Base-by-base conservation (phyloP, 2,329 filamentous ascomycete species). In the Lecanicillium sp. region DNA sequence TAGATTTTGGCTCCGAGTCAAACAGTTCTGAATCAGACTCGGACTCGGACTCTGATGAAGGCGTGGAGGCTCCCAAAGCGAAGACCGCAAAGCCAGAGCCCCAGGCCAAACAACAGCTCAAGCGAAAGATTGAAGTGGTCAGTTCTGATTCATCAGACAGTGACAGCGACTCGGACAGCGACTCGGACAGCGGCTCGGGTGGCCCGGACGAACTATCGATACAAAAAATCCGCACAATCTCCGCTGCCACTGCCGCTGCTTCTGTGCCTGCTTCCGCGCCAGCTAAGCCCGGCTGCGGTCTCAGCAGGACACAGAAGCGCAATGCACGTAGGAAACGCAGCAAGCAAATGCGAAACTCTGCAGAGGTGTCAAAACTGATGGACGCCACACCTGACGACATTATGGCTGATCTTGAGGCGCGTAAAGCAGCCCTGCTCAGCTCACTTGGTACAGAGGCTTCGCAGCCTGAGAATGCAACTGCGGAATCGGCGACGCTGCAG, bases 251-350 rank as follows among this genome's bases (percentile, higher is more conserved):
- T 3, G 20, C 33, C 12, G 30, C 35, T 2, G 24, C 50, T 4
- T 15, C 19, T 9, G 24, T 55, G n/a, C 52, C 36, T 6, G 47
- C n/a, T n/a, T n/a, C n/a, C n/a, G n/a, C n/a, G n/a, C n/a, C 53
- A 9, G 60, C 63, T 2, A 52, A 60, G 4, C 66, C 69, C 5
- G 63, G 62, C 2, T 51, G 58, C 14, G 71, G 72, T 2, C 59
- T 72, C 42, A 60, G 62, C 0, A 64, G 56, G 27, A 80, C 77
- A 0, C 71, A 73, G 54, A 75, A 68, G 51, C 69, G 77, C 5
- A 81, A 81, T 52, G 69, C 68, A 8, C 67, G 77, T 23, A 68
- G 76, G 36, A 70, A 70, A 27, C 60, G 63, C 3, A 62, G 63
- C 3, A 68, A 69, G 48, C 53, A 52, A 2, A 10, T 55, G 12